These are phyloP conservation scores for Phytophthora constricta DNA, from an alignment of 352 stramenopile species.

Conservation along the genomic window DNA sequence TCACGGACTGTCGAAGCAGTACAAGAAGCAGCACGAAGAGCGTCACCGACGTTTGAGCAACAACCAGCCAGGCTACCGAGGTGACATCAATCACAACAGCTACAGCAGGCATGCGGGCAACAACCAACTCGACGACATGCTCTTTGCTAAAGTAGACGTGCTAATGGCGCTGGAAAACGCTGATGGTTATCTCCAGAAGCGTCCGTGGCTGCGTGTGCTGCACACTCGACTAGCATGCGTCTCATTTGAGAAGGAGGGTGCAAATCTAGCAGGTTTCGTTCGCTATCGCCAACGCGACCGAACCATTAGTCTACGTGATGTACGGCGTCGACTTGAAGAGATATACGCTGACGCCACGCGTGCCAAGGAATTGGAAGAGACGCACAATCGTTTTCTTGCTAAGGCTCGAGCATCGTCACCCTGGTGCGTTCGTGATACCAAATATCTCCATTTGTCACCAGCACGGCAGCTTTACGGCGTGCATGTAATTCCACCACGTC, in stretches of 20 bases:
- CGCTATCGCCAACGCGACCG: slow-evolving; percentile 57
- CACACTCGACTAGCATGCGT: slow-evolving; percentile 64
- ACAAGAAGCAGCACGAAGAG: slow-evolving; percentile 26
- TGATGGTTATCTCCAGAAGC: slow-evolving; percentile 54
- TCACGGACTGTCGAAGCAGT: slow-evolving; percentile 38
- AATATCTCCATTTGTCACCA: slow-evolving; percentile 48
- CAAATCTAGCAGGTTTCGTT: slow-evolving; percentile 53
- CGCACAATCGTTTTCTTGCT: slow-evolving; percentile 47
- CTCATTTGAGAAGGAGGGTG: slow-evolving; percentile 62
- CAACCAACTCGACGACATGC: slow-evolving; percentile 44
- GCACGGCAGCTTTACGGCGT: slow-evolving; percentile 58
- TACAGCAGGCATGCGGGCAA: neutral
- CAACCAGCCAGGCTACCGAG: neutral
- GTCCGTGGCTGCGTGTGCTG: slow-evolving; percentile 59
- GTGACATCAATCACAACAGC: slow-evolving; percentile 4
- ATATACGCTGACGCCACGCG: slow-evolving; percentile 47
- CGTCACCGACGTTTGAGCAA: slow-evolving; percentile 10
- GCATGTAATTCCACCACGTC: slow-evolving; percentile 52
- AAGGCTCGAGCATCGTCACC: slow-evolving; percentile 54
- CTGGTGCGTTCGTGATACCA: slow-evolving; percentile 67
- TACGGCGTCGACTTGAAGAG: slow-evolving; percentile 26
- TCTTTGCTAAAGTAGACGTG: slow-evolving; percentile 67
- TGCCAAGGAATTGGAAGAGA: slow-evolving; percentile 44
- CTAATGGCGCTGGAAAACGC: slow-evolving; percentile 51
- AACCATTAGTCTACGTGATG: slow-evolving; percentile 39